phyloP scores from a whole-genome alignment of 2,329 filamentous ascomycete genomes.

The Neonectria magnoliae region DNA sequence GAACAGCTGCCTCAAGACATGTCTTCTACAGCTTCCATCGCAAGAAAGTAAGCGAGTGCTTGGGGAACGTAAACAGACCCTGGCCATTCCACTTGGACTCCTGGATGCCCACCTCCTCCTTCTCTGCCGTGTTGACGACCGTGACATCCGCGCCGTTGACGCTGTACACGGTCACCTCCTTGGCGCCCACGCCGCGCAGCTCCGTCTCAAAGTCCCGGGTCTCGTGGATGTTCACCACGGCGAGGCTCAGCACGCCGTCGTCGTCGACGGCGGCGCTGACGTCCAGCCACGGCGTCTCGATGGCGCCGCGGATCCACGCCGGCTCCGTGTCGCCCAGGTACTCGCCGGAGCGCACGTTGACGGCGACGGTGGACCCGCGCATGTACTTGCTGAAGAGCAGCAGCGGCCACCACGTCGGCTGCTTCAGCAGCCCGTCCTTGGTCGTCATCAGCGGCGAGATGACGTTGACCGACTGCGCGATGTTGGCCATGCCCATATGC shows the following conservation, averaged over 20 bases:
- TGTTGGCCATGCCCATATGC: slow-evolving; percentile 80
- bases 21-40: slow-evolving; percentile 60
- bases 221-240: slow-evolving; percentile 78
- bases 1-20: not conserved
- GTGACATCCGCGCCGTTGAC: slow-evolving; percentile 59
- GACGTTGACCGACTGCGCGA: slow-evolving; percentile 82
- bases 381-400: slow-evolving; percentile 67
- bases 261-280: slow-evolving; percentile 69
- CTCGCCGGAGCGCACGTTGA: slow-evolving; percentile 69
- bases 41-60: slow-evolving; percentile 76
- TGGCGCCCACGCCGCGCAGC: slow-evolving; percentile 55
- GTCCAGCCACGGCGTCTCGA: slow-evolving; percentile 77
- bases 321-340: slow-evolving; percentile 76
- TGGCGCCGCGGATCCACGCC: slow-evolving; percentile 69
- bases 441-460: slow-evolving; percentile 81
- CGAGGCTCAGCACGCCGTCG: slow-evolving; percentile 71
- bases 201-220: slow-evolving; percentile 67
- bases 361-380: slow-evolving; percentile 75
- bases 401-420: slow-evolving; percentile 81
- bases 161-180: slow-evolving; percentile 67
- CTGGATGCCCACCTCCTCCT: slow-evolving; percentile 64
- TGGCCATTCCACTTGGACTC: slow-evolving; percentile 68
- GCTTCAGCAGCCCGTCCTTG: slow-evolving; percentile 69
- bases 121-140: slow-evolving; percentile 70
- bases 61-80: slow-evolving; percentile 72